phyloP scores from a whole-genome alignment of 495 filamentous ascomycete species.

The Penicillium tannophilum region DNA sequence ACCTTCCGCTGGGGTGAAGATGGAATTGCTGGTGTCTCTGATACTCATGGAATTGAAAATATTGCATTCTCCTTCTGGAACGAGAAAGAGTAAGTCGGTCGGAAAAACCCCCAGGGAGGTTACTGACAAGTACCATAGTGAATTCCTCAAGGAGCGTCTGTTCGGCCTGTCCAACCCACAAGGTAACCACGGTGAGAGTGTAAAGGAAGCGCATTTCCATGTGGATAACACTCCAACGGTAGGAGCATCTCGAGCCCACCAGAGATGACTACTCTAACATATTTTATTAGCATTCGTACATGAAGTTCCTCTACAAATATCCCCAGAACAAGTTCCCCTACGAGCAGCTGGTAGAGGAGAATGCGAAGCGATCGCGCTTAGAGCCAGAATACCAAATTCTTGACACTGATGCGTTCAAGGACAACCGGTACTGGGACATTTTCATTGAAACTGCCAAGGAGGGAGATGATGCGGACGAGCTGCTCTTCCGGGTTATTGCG shows the following conservation, averaged over 20 bases:
- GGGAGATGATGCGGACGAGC: slow-evolving; percentile 80
- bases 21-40: slow-evolving; percentile 93
- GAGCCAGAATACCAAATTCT: slow-evolving; percentile 90
- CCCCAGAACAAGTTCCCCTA: slow-evolving; percentile 92
- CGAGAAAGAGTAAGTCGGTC: slow-evolving; percentile 75
- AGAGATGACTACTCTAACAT: neutral
- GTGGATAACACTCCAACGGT: slow-evolving; percentile 84
- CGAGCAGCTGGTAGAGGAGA: slow-evolving; percentile 80
- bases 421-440: slow-evolving; percentile 94
- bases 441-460: slow-evolving; percentile 97
- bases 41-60: slow-evolving; percentile 86
- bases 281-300: slow-evolving; percentile 80
- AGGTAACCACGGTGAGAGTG: slow-evolving; percentile 93
- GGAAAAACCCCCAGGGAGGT: neutral
- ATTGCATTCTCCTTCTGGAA: slow-evolving; percentile 98
- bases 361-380: slow-evolving; percentile 68
- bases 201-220: slow-evolving; percentile 97
- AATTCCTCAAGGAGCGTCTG: slow-evolving; percentile 89
- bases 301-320: slow-evolving; percentile 98
- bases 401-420: slow-evolving; percentile 90
- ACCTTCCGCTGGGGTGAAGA: slow-evolving; percentile 95
- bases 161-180: slow-evolving; percentile 95
- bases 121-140: slow-evolving; percentile 47
- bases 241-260: slow-evolving; percentile 8
- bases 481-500: slow-evolving; percentile 91